phyloP scores from a whole-genome alignment of 257 asterid species.

The Osmanthus fragrans region DNA sequence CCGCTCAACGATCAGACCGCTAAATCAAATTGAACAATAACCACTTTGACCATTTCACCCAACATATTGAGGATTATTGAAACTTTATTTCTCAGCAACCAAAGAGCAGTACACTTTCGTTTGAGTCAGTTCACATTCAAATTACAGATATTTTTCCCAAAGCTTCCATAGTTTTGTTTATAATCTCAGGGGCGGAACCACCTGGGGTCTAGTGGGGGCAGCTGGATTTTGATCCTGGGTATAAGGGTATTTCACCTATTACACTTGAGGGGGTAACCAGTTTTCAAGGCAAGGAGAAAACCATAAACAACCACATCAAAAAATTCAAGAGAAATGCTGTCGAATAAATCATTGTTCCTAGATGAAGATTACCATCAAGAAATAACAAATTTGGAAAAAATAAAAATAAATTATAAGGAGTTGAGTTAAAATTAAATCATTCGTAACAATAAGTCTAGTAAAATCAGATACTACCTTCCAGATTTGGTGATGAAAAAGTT shows the following conservation, averaged over 20 bases:
- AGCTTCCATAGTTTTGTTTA: neutral
- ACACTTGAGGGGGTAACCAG: neutral
- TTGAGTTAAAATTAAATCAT: no score
- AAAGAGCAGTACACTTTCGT: neutral
- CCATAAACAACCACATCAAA: neutral
- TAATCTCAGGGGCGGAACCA: neutral
- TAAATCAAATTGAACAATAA: neutral
- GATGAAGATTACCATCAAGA: neutral
- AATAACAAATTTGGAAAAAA: neutral
- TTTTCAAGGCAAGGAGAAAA: neutral
- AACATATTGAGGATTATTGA: neutral
- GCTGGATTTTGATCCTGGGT: neutral
- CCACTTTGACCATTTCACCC: neutral
- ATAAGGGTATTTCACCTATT: neutral
- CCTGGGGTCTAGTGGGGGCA: neutral
- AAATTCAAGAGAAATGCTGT: neutral
- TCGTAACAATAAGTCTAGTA: neutral
- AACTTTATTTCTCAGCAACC: neutral
- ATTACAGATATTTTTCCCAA: neutral
- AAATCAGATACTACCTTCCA: neutral
- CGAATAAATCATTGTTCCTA: neutral
- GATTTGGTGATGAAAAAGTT: neutral
- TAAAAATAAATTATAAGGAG: neutral
- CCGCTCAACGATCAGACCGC: neutral
- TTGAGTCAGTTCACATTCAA: neutral